These are phyloP conservation scores for Cystobasidiaceae sp. DNA, from an alignment of 1,284 basidiomycete species.

Conservation along the genomic window DNA sequence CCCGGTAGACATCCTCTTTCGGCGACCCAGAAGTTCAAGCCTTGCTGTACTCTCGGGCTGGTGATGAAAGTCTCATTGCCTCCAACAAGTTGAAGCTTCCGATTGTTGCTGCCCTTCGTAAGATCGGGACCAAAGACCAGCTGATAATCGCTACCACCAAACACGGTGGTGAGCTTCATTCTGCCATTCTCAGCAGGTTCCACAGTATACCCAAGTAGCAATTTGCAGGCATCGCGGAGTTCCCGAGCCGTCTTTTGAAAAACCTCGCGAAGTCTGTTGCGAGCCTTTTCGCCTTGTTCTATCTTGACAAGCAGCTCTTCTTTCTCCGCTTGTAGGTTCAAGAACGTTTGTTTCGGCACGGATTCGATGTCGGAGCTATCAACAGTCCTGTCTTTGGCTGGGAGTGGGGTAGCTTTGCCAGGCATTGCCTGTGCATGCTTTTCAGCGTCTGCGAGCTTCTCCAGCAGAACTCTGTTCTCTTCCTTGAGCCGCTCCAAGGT, in stretches of 20 bases:
- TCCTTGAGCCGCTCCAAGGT: conserved; percentile 63
- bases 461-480: conserved; percentile 66
- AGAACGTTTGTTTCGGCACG: conserved; percentile 58
- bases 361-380: conserved; percentile 54
- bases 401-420: neutral
- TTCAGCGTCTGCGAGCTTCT: conserved; percentile 44
- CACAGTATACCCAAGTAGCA: conserved; percentile 75
- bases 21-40: conserved; percentile 40
- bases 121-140: conserved; percentile 39
- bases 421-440: neutral
- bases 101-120: too few species aligned
- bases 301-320: conserved; percentile 15
- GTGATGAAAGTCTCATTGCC: conserved; percentile 36
- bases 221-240: conserved; percentile 71
- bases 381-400: too few species aligned
- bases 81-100: conserved; percentile 37
- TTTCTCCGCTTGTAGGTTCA: conserved; percentile 24
- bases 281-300: conserved; percentile 26
- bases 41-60: conserved; percentile 34
- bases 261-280: conserved; percentile 37
- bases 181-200: conserved; percentile 77
- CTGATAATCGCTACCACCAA: conserved; percentile 51
- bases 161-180: conserved; percentile 73
- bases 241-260: conserved; percentile 70
- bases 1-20: conserved; percentile 35